These are phyloP conservation scores for Chytriomyces sp. DNA, from an alignment of 192 early-diverging fungal species.

Conservation along the genomic window DNA sequence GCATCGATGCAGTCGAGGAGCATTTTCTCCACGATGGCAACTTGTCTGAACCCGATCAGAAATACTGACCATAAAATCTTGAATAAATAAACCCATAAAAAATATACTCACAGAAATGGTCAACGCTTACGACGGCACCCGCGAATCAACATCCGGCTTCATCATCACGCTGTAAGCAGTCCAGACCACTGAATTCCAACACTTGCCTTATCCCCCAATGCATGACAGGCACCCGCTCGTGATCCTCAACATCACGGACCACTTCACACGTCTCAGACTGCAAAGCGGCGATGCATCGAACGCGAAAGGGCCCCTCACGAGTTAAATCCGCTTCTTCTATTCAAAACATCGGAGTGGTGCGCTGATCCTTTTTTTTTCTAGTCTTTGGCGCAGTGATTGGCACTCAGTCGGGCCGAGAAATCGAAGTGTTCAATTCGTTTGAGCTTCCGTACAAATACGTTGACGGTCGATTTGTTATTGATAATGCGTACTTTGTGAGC, in stretches of 20 bases:
- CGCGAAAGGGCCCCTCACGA: not conserved
- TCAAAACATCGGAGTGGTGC: not conserved
- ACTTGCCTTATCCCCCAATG: not conserved
- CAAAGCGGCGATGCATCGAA: slow-evolving; percentile 45
- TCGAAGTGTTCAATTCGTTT: slow-evolving; percentile 87
- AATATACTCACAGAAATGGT: too few species aligned
- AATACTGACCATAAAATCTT: too few species aligned
- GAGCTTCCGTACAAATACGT: slow-evolving; percentile 62
- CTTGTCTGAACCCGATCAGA: too few species aligned
- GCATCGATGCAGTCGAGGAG: too few species aligned
- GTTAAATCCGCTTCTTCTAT: not conserved
- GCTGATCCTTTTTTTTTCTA: slow-evolving; percentile 12
- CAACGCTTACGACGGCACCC: slow-evolving; percentile 17
- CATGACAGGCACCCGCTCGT: slow-evolving; percentile 79
- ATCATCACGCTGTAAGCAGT: slow-evolving; percentile 24
- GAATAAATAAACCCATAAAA: too few species aligned
- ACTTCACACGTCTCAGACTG: slow-evolving; percentile 74
- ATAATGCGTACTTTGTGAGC: slow-evolving; percentile 67
- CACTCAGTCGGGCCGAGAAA: slow-evolving; percentile 74
- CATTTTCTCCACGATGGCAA: too few species aligned
- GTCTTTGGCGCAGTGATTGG: slow-evolving; percentile 81
- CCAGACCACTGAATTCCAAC: not conserved
- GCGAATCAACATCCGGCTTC: slow-evolving; percentile 35
- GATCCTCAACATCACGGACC: slow-evolving; percentile 87
- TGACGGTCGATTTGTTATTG: slow-evolving; percentile 56